These are phyloP conservation scores for Ceratopteris richardii DNA, from an alignment of 75 land plant genomes.

Conservation along the genomic window DNA sequence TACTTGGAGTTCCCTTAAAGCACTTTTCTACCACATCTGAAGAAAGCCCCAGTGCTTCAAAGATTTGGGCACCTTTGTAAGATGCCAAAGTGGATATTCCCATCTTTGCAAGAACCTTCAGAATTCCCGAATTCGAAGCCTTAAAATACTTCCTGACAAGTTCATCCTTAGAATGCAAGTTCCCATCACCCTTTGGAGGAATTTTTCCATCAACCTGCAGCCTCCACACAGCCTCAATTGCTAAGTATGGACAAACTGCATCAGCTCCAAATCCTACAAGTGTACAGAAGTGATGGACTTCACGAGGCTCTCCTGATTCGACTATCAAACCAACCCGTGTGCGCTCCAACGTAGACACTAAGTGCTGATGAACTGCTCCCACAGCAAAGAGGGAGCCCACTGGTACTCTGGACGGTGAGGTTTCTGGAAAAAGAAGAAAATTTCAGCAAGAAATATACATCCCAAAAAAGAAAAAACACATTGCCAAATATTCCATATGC, in stretches of 20 bases:
- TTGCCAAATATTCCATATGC: no score
- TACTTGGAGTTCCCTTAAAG: slow-evolving; percentile 89
- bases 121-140: slow-evolving; percentile 92
- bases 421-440: slow-evolving; percentile 44
- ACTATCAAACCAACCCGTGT: slow-evolving; percentile 78
- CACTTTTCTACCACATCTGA: slow-evolving; percentile 83
- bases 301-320: slow-evolving; percentile 97
- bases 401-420: slow-evolving; percentile 77
- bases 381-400: slow-evolving; percentile 94
- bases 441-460: no score
- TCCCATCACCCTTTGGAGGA: slow-evolving; percentile 70
- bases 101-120: slow-evolving; percentile 99
- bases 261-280: slow-evolving; percentile 98
- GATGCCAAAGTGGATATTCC: slow-evolving; percentile 99
- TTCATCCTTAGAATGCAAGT: slow-evolving; percentile 54
- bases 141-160: slow-evolving; percentile 76
- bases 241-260: slow-evolving; percentile 96
- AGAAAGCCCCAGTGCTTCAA: slow-evolving; percentile 95
- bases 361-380: slow-evolving; percentile 97
- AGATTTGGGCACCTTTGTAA: slow-evolving; percentile 98
- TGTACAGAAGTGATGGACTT: slow-evolving; percentile 98
- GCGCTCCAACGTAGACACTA: slow-evolving; percentile 84
- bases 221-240: slow-evolving; percentile 90
- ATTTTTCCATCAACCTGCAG: slow-evolving; percentile 92
- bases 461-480: neutral